These are phyloP conservation scores for Stemphylium vesicarium DNA, from an alignment of 2,329 filamentous ascomycete species.

Conservation along the genomic window DNA sequence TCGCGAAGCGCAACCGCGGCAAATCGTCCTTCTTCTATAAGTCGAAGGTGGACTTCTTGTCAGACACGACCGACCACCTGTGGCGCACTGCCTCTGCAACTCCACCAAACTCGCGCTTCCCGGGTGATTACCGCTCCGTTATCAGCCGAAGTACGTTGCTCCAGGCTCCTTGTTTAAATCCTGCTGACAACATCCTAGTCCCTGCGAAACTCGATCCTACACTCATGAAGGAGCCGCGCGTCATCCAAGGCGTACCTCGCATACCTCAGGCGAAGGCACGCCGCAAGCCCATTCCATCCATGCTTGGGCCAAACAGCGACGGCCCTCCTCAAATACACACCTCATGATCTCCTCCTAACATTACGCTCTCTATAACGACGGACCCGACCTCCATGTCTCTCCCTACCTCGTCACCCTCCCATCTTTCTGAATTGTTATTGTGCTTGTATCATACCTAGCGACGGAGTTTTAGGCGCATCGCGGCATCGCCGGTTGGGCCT, in stretches of 20 bases:
- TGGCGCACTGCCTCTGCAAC: conserved; percentile 72
- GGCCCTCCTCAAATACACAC: conserved; percentile 31
- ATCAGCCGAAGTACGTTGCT: conserved; percentile 55
- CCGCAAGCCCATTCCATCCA: conserved; percentile 57
- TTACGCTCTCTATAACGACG: conserved; percentile 24
- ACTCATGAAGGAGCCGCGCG: conserved; percentile 89
- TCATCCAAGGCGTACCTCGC: conserved; percentile 84
- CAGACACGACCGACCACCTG: conserved; percentile 77
- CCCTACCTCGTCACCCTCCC: conserved; percentile 12
- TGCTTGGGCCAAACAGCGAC: conserved; percentile 44
- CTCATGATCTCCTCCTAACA: conserved; percentile 26
- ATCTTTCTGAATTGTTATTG: conserved; percentile 13
- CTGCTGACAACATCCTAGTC: conserved; percentile 62
- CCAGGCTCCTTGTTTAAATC: not conserved
- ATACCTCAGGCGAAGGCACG: conserved; percentile 58
- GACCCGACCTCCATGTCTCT: conserved; percentile 25
- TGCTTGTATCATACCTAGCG: conserved; percentile 43
- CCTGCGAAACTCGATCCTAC: conserved; percentile 84
- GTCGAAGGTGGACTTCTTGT: conserved; percentile 65
- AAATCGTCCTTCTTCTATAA: conserved; percentile 70
- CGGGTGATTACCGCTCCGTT: conserved; percentile 61
- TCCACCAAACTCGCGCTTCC: conserved; percentile 60
- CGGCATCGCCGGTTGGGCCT: conserved; percentile 6
- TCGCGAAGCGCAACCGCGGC: conserved; percentile 76
- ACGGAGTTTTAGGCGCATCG: conserved; percentile 37